phyloP scores from a whole-genome alignment of 306 rosid genomes.

The Trichosanthes truncata region DNA sequence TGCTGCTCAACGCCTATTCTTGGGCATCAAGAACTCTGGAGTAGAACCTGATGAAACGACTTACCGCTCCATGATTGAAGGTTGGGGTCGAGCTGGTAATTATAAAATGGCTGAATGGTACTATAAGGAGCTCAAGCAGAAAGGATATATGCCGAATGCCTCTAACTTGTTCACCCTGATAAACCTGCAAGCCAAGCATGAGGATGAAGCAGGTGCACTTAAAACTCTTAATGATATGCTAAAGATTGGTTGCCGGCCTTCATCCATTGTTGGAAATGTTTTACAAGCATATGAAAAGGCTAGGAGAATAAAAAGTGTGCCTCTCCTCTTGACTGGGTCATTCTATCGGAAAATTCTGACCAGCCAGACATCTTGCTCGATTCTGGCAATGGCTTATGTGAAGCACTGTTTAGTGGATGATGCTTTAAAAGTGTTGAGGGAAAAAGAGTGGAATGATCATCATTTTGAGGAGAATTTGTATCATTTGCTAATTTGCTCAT shows the following conservation, averaged over 20 bases:
- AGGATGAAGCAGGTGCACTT: conserved; percentile 52
- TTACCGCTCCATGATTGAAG: conserved; percentile 90
- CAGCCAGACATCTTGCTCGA: conserved; percentile 78
- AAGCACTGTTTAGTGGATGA: conserved; percentile 64
- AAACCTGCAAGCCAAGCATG: conserved; percentile 62
- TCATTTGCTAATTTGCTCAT: conserved; percentile 80
- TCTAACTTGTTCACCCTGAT: conserved; percentile 68
- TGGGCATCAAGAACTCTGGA: conserved; percentile 29
- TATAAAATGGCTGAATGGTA: conserved; percentile 42
- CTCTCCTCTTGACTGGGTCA: conserved; percentile 46
- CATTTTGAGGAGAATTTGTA: conserved; percentile 64
- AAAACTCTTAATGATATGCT: conserved; percentile 62
- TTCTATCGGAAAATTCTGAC: conserved; percentile 50
- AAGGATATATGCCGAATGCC: conserved; percentile 59
- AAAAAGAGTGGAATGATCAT: conserved; percentile 61
- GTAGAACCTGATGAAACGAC: conserved; percentile 75
- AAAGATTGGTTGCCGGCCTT: conserved; percentile 54
- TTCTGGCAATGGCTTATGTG: conserved; percentile 73
- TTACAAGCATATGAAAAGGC: conserved; percentile 66
- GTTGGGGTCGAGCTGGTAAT: conserved; percentile 81
- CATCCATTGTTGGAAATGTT: conserved; percentile 54
- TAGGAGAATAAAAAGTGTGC: conserved; percentile 52
- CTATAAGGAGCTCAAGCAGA: conserved; percentile 44
- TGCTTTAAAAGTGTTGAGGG: conserved; percentile 49
- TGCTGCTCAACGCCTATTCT: conserved; percentile 55